Conservation (phyloP, 306 rosid species). For the Biancaea sappan region DNA sequence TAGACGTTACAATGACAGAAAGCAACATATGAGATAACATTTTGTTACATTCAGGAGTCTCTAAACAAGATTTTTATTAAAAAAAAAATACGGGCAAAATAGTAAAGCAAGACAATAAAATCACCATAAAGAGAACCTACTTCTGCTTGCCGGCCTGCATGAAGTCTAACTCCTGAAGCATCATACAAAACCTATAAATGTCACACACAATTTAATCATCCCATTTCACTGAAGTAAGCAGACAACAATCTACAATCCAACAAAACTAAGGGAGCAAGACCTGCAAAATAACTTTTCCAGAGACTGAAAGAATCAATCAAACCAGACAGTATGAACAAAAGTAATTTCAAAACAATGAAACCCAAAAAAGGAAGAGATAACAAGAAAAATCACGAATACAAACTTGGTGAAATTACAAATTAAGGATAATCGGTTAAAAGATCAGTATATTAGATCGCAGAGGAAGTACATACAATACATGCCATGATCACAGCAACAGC, state of each 20-base stretch:
- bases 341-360: not conserved
- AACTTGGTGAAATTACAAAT: not conserved
- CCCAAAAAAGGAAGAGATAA: not conserved
- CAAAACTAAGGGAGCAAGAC: not conserved
- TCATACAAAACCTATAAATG: constrained; percentile 85
- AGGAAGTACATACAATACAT: constrained; percentile 65
- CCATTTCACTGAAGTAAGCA: constrained; percentile 1
- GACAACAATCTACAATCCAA: not conserved
- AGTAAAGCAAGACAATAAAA: not conserved
- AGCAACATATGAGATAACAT: constrained; percentile 28
- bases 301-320: not conserved
- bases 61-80: not conserved
- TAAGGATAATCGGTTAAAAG: constrained; percentile 14
- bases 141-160: constrained; percentile 93
- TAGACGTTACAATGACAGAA: constrained; percentile 13
- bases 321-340: not conserved
- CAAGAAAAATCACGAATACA: not conserved
- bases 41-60: not conserved
- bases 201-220: constrained; percentile 17
- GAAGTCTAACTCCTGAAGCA: constrained; percentile 93
- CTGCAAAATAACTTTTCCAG: constrained; percentile 1
- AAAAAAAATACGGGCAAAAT: constrained; percentile 10
- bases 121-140: constrained; percentile 45
- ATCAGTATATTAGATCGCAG: not conserved
- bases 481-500: constrained; percentile 76